phyloP scores from a whole-genome alignment of 805 yeast genomes.

The Yarrowia yakushimensis region DNA sequence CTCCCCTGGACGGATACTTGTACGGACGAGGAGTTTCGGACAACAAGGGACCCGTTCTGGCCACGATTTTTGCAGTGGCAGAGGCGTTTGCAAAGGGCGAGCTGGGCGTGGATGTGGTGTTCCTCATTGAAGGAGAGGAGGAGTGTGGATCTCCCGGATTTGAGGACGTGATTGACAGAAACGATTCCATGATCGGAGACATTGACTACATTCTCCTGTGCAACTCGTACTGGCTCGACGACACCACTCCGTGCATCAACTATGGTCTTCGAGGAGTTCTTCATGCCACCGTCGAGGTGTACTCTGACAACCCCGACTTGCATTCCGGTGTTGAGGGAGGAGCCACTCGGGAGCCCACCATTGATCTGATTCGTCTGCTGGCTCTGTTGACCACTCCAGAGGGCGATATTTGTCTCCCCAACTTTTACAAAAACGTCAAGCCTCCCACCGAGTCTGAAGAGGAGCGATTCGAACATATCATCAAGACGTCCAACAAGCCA shows the following conservation, averaged over 20 bases:
- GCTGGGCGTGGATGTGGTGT: slow-evolving; percentile 69
- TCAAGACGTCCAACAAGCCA: slow-evolving; percentile 38
- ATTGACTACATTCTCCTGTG: slow-evolving; percentile 89
- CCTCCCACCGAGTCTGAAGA: slow-evolving; percentile 58
- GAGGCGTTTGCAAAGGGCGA: slow-evolving; percentile 52
- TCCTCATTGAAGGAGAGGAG: slow-evolving; percentile 91
- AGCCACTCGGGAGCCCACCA: slow-evolving; percentile 78
- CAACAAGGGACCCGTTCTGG: slow-evolving; percentile 89
- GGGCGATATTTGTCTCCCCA: slow-evolving; percentile 59
- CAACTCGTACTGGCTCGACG: slow-evolving; percentile 93
- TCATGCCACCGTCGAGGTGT: slow-evolving; percentile 67
- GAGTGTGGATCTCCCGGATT: slow-evolving; percentile 91
- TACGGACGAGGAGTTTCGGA: slow-evolving; percentile 93
- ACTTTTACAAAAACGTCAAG: slow-evolving; percentile 65
- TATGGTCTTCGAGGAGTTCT: slow-evolving; percentile 93
- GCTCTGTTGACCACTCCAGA: slow-evolving; percentile 57
- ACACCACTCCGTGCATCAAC: slow-evolving; percentile 81
- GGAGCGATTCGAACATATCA: slow-evolving; percentile 58
- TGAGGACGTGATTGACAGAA: slow-evolving; percentile 56
- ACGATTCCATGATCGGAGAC: slow-evolving; percentile 85
- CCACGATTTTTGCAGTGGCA: slow-evolving; percentile 83
- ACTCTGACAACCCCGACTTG: slow-evolving; percentile 75
- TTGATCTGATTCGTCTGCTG: slow-evolving; percentile 73
- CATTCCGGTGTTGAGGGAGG: slow-evolving; percentile 99
- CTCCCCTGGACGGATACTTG: slow-evolving; percentile 77